Evolutionary conservation across 495 filamentous ascomycete species (phyloP), one percentile per base, ranked within the genome.

Genomic region (Xylaria scruposa): DNA sequence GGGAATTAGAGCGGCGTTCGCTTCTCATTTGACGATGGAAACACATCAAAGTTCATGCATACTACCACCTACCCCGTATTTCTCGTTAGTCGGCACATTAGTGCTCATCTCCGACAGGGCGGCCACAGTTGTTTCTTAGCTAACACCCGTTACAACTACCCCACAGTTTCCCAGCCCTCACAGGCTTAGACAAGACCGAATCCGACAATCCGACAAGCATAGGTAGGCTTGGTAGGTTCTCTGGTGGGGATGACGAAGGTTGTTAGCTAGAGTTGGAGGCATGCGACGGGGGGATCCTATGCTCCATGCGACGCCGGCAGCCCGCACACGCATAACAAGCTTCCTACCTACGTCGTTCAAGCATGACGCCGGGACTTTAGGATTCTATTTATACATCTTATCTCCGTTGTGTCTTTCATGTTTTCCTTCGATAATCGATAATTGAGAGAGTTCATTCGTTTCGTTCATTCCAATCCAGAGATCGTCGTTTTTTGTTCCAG

Each of bases 221-320:
- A 12, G 44, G 49, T 24, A 49, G 44, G 63, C 44, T 24, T 47
- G 44, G 49, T 24, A 49, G 44, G 63, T 56, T 24, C 59, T 26
- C 19, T 38, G 56, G 67, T 61, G 67, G 67, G 40, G 67, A 36
- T 69, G 38, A n/a, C 10, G 19, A 21, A 31, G 10, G 15, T 68
- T 68, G 40, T 15, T 54, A n/a, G n/a, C n/a, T n/a, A 69, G 38
- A 42, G 65, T 54, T 38, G 63, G 42, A 47, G 63, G 59, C 40
- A 31, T 67, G 65, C 44, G 63, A 38, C 63, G 31, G 49, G 65
- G 49, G 63, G 46, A 46, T 47, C 53, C 54, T 38, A 15, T 19
- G 56, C 54, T 61, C 67, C 17, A 69, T 69, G 67, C 67, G 67
- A 69, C 54, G 54, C 67, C 38, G 38, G 54, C 67, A 69, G 65